Conservation (phyloP, 2,329 filamentous ascomycete species). For the Fusarium irregulare region DNA sequence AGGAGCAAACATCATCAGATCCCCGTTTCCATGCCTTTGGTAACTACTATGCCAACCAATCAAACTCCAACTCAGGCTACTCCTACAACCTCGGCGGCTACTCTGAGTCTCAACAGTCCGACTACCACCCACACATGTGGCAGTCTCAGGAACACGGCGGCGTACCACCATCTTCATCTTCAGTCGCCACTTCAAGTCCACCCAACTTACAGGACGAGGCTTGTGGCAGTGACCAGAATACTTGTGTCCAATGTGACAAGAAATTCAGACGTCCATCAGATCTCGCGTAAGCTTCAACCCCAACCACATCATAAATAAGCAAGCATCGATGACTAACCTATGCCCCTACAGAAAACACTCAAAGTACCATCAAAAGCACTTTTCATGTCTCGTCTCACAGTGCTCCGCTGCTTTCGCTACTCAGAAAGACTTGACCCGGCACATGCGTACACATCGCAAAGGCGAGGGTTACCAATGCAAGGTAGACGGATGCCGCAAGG, state of each 20-base stretch:
- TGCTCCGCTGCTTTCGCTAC: constrained; percentile 45
- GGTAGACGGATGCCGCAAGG: constrained; percentile 45
- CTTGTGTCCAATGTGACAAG: constrained; percentile 43
- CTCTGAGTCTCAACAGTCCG: constrained; percentile 26
- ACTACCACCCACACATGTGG: constrained; percentile 37
- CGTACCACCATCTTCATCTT: constrained; percentile 36
- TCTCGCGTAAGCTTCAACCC: constrained; percentile 37
- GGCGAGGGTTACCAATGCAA: constrained; percentile 44
- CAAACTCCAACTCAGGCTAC: constrained; percentile 24
- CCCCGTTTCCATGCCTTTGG: constrained; percentile 34
- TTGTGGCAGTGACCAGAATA: constrained; percentile 29
- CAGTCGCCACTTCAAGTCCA: constrained; percentile 36
- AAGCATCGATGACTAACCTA: constrained; percentile 9
- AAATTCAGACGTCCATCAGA: constrained; percentile 45
- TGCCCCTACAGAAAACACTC: constrained; percentile 40
- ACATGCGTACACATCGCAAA: constrained; percentile 44
- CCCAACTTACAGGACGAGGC: constrained; percentile 39
- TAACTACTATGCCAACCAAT: constrained; percentile 35
- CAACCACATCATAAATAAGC: background rate
- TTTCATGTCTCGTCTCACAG: constrained; percentile 42
- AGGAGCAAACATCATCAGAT: constrained; percentile 29
- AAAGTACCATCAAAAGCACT: constrained; percentile 47
- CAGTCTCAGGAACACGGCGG: constrained; percentile 30
- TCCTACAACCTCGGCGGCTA: constrained; percentile 30
- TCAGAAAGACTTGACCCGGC: constrained; percentile 44